Conservation (phyloP, 129 eudicot genomes). For the Pseudognaphalium luteoalbum region DNA sequence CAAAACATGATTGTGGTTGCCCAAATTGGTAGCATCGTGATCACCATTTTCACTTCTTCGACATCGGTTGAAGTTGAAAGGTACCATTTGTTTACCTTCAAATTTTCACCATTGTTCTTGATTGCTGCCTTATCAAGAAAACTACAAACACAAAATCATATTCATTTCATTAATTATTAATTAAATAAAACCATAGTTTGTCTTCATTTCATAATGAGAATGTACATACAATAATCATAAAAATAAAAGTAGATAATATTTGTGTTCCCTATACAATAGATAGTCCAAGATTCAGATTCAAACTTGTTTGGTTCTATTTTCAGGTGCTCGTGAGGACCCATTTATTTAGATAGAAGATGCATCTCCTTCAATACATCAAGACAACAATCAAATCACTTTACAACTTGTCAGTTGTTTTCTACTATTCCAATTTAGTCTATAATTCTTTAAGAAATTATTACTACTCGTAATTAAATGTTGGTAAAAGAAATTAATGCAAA, state of each 20-base stretch:
- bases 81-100: conserved; percentile 53
- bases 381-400: neutral
- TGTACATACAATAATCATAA: neutral
- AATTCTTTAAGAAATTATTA: too few species aligned
- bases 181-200: neutral
- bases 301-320: neutral
- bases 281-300: conserved; percentile 22
- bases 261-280: conserved; percentile 8
- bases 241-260: conserved; percentile 1
- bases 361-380: neutral
- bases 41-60: conserved; percentile 77
- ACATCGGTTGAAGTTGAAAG: conserved; percentile 74
- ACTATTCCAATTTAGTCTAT: neutral
- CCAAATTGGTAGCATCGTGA: conserved; percentile 85
- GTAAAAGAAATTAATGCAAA: neutral
- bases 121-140: conserved; percentile 93
- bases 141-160: conserved; percentile 34
- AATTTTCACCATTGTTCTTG: conserved; percentile 28
- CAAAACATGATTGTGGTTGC: conserved; percentile 76
- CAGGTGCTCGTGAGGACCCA: conserved; percentile 13
- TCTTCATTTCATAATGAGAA: neutral
- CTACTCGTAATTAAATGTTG: neutral
- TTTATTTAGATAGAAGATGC: neutral
- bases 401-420: too few species aligned
- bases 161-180: neutral